Conservation (phyloP, 2,329 filamentous ascomycete species). For the Xylaria sp. region DNA sequence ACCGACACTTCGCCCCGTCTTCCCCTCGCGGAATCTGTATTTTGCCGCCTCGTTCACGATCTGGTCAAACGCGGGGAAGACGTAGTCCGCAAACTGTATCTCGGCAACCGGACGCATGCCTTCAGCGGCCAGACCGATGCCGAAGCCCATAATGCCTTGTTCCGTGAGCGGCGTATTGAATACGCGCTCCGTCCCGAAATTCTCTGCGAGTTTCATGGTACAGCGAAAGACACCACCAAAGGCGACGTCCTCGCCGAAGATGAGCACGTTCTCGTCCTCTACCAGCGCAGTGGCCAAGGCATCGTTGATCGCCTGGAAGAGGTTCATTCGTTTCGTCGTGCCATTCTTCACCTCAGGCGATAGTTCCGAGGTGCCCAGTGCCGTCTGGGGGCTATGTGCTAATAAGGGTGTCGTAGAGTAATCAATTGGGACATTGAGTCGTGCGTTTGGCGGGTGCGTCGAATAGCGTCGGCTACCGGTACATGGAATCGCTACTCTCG, state of each 20-base stretch:
- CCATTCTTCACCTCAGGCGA: constrained; percentile 71
- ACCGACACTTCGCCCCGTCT: constrained; percentile 69
- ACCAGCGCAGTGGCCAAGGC: constrained; percentile 84
- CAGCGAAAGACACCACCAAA: constrained; percentile 97
- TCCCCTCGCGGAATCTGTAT: constrained; percentile 78
- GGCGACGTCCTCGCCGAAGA: constrained; percentile 97
- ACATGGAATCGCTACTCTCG: constrained; percentile 14
- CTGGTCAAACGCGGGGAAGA: constrained; percentile 93
- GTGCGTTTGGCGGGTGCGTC: constrained; percentile 67
- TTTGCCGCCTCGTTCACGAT: constrained; percentile 94
- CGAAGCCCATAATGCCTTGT: constrained; percentile 94
- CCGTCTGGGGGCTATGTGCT: constrained; percentile 78
- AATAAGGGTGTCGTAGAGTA: constrained; percentile 85
- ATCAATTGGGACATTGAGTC: constrained; percentile 86
- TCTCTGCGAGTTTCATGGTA: constrained; percentile 88
- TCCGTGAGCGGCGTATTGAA: constrained; percentile 97
- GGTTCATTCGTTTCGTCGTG: constrained; percentile 86
- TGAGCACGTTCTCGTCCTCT: constrained; percentile 83
- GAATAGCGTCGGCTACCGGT: constrained; percentile 60
- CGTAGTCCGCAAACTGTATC: constrained; percentile 95
- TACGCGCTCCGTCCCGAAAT: constrained; percentile 86
- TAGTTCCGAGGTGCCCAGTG: constrained; percentile 78
- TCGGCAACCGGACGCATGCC: constrained; percentile 94
- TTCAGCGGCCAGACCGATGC: constrained; percentile 87
- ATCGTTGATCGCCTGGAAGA: constrained; percentile 94